Conservation (phyloP, 306 rosid species). For the Cercis canadensis region DNA sequence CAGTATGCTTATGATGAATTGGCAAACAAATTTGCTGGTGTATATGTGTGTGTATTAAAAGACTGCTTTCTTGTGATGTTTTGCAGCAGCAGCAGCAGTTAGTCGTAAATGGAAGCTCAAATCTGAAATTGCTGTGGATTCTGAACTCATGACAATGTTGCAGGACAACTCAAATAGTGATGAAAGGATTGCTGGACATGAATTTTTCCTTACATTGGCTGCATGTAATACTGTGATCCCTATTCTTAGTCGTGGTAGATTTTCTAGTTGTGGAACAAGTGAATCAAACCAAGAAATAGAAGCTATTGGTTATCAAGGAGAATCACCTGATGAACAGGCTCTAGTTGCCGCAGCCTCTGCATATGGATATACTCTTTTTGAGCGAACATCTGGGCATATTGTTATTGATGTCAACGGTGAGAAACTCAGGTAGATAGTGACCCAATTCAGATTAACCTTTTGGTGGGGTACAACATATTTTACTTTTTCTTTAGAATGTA, state of each 20-base stretch:
- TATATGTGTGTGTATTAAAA: not conserved
- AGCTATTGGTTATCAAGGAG: slow-evolving; percentile 85
- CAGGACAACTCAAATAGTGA: slow-evolving; percentile 53
- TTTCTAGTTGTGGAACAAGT: slow-evolving; percentile 47
- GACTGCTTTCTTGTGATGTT: slow-evolving; percentile 15
- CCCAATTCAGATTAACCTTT: slow-evolving; percentile 43
- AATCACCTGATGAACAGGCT: slow-evolving; percentile 99
- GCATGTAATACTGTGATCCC: slow-evolving; percentile 98
- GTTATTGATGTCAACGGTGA: slow-evolving; percentile 89
- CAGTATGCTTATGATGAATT: slow-evolving; percentile 32
- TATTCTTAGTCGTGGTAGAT: slow-evolving; percentile 48
- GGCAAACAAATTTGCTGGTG: slow-evolving; percentile 28
- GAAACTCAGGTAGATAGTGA: slow-evolving; percentile 86
- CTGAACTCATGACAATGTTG: slow-evolving; percentile 64
- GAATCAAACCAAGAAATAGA: slow-evolving; percentile 49
- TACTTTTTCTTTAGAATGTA: slow-evolving; percentile 21
- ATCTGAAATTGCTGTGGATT: slow-evolving; percentile 70
- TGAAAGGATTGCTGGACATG: slow-evolving; percentile 76
- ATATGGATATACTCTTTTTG: slow-evolving; percentile 92
- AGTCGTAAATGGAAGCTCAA: slow-evolving; percentile 72
- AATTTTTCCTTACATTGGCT: slow-evolving; percentile 93
- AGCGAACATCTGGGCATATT: slow-evolving; percentile 97
- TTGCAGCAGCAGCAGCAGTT: slow-evolving; percentile 48
- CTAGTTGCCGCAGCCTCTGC: slow-evolving; percentile 94
- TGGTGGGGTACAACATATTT: slow-evolving; percentile 27